A percentile compares a stretch with the other conserved stretches of the same genome.
Evolutionary conservation across 331 rosid genomes (phyloP).

Genomic region (Erythrophleum ivorense): DNA sequence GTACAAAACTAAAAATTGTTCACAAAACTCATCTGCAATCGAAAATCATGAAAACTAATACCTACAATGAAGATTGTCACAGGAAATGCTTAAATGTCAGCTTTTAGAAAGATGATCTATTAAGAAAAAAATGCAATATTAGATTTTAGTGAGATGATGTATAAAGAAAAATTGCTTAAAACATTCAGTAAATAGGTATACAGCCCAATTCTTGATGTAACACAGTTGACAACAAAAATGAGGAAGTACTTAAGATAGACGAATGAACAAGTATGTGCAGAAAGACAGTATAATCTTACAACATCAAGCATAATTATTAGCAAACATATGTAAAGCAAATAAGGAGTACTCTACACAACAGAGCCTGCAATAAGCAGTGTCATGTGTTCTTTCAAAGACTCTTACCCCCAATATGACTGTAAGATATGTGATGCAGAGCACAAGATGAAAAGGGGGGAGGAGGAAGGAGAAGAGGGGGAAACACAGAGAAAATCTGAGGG

Average conservation of each 20-base stretch:
- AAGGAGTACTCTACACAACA: background rate
- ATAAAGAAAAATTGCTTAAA: background rate
- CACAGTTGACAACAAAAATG: background rate
- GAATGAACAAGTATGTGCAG: conserved; percentile 1
- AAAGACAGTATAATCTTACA: background rate
- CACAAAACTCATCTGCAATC: background rate
- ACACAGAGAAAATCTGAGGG: too few relatives aligned
- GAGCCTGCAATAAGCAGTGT: background rate
- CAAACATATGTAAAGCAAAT: background rate
- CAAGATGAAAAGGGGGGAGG: too few relatives aligned
- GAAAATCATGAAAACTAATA: background rate
- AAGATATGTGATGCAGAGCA: too few relatives aligned
- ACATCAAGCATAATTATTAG: background rate
- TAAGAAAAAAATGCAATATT: conserved; percentile 1
- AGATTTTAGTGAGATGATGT: background rate
- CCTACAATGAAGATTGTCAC: background rate
- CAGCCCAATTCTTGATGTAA: conserved; percentile 6
- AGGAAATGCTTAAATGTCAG: background rate
- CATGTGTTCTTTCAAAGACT: background rate
- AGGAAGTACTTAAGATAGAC: conserved; percentile 15
- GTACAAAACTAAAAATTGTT: background rate
- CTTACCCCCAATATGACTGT: background rate
- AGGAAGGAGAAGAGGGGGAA: too few relatives aligned
- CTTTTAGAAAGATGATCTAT: conserved; percentile 22
- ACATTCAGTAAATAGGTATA: background rate